These are phyloP conservation scores for Clavispora vitiphila DNA, from an alignment of 805 yeast species.

Conservation along the genomic window DNA sequence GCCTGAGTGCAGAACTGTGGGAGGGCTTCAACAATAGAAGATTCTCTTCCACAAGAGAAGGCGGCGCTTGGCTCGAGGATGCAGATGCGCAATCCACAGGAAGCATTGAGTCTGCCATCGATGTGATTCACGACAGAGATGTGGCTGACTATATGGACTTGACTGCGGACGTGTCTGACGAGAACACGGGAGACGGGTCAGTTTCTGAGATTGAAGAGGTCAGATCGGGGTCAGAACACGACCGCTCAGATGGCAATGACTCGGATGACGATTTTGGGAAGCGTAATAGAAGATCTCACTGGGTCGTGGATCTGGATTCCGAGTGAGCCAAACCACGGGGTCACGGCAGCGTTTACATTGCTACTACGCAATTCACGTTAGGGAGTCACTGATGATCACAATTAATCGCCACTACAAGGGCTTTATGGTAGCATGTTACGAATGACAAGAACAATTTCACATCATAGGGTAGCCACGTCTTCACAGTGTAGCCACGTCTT, in stretches of 20 bases:
- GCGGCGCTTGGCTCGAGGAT: not conserved
- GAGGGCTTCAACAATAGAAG: constrained; percentile 3
- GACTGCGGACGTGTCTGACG: constrained; percentile 1
- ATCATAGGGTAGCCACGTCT: not conserved
- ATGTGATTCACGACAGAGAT: constrained; percentile 8
- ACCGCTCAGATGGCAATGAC: not conserved
- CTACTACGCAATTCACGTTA: too few species aligned
- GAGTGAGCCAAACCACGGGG: constrained; percentile 1
- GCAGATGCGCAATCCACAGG: not conserved
- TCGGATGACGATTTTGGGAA: not conserved
- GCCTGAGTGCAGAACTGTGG: constrained; percentile 6
- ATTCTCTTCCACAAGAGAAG: not conserved
- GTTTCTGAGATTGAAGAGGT: not conserved
- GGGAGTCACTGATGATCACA: not conserved
- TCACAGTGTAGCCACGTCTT: too few species aligned
- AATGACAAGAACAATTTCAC: not conserved
- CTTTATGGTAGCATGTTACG: not conserved
- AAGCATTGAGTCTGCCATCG: constrained; percentile 5
- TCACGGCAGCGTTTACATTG: too few species aligned
- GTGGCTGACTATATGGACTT: constrained; percentile 7
- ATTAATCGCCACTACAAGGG: not conserved
- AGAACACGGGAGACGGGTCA: not conserved
- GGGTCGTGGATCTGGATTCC: constrained; percentile 9
- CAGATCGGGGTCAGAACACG: not conserved
- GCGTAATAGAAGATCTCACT: not conserved